Evolutionary conservation across 2,329 filamentous ascomycete species (phyloP).

Genomic region (Pseudogymnoascus sp.): DNA sequence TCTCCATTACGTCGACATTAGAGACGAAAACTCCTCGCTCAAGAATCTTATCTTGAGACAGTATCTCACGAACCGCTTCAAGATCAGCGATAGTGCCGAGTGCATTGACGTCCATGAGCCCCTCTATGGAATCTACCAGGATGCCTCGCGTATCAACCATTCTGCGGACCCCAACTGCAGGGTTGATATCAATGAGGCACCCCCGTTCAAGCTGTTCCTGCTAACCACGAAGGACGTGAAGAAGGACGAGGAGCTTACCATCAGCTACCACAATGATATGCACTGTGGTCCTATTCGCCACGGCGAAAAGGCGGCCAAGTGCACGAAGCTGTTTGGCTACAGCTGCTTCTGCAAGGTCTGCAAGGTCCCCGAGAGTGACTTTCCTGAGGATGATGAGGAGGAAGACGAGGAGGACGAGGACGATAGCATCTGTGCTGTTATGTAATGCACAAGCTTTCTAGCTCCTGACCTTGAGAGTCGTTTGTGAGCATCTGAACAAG

Average conservation of each 20-base stretch:
- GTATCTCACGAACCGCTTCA: background rate
- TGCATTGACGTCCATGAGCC: background rate
- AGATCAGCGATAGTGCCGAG: background rate
- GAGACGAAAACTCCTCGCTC: background rate
- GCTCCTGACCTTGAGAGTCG: background rate
- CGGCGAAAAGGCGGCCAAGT: background rate
- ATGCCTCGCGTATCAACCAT: background rate
- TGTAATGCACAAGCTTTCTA: background rate
- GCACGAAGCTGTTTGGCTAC: constrained; percentile 1
- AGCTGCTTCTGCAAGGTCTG: constrained; percentile 1
- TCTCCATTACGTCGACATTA: background rate
- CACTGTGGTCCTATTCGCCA: constrained; percentile 4
- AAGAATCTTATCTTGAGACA: background rate
- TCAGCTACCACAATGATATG: background rate
- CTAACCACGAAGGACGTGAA: constrained; percentile 2
- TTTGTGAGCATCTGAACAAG: background rate
- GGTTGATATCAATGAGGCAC: background rate
- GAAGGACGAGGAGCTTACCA: background rate
- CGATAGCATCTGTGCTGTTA: background rate
- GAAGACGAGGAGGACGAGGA: background rate
- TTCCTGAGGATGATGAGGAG: background rate
- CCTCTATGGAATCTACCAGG: constrained; percentile 1
- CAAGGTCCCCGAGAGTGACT: background rate
- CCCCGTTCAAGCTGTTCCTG: background rate
- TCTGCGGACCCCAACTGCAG: background rate